Base-by-base conservation (phyloP, 2,329 filamentous ascomycete genomes). In the Xylaria sp. region DNA sequence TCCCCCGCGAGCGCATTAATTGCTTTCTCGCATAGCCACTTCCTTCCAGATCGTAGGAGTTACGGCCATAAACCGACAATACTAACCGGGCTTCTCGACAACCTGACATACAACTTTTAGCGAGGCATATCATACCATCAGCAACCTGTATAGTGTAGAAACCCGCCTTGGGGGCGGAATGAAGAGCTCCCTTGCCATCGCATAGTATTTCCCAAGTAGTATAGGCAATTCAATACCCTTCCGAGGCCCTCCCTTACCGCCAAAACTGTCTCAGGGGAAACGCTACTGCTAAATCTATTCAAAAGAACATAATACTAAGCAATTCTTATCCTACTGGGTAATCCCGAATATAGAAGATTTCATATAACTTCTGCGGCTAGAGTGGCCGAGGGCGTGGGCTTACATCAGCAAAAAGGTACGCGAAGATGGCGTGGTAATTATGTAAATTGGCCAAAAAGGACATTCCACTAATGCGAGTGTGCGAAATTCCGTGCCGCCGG, bases 371-470 rank as follows among this genome's bases (percentile, higher is more conserved):
- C 43, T 38, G 38, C 37, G n/a, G 21, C 38, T 15, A 46, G 17
- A 15, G 25, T 25, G 15, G 23, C 31, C 31, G 14, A 21, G 21
- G 21, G 28, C 28, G 40, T 52, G 33, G 43, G 58, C 52, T 61
- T 45, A 57, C 45, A 56, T 61, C 59, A 57, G 59, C 59, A 38
- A 19, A 8, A 11, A 19, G 38, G 38, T 31, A 31, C 28, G 28
- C 28, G 28, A 31, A 53, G 43, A 49, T 53, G 60, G 38, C 38
- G 49, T 58, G 46, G 56, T 45, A 45, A 33, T 31, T 45, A 23
- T 8, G 12, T 14, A 33, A 28, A 21, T 23, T 33, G 23, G 19
- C 37, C 37, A 5, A 14, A 43, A 31, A 31, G 40, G 11, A 45
- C 31, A n/a, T 45, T 37, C 25, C 11, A 58, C 15, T 21, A 37